Evolutionary conservation across 2,329 filamentous ascomycete genomes (phyloP), one percentile per base, ranked within the genome.

Genomic region (Cladosporium halotolerans): DNA sequence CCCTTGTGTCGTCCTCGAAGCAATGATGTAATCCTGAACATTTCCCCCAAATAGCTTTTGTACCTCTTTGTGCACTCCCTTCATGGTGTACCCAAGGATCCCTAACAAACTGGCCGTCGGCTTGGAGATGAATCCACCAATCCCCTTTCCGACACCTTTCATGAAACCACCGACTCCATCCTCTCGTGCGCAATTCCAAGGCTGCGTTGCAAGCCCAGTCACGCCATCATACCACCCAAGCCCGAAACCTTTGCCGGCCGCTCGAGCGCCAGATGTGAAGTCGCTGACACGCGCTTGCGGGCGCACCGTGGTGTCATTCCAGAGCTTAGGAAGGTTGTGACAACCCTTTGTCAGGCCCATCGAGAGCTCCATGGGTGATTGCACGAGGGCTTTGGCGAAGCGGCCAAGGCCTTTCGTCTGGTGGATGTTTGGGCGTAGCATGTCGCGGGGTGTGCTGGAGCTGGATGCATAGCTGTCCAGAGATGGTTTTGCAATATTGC

Each of bases 61-160:
- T 41, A 89, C 73, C 65, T 88, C 82, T 16, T 83, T 83, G 62
- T 88, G 81, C 1, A 88, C 76, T 2, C 86, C 86, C 63, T 87
- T 84, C 76, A 88, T 83, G 3, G 84, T 79, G 60, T 89, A 89
- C 4, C 83, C 85, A 1, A 85, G 84, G 10, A 89, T 64, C 1
- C 44, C 54, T 11, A 56, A 47, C 11, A 85, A 66, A 10, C 77
- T 85, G 53, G 86, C 86, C 39, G 79, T 79, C 3, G 85, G 84
- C 64, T 92, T 92, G 3, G 88, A 68, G 1, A 89, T 71, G 1
- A 89, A 59, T 0, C 88, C 88, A 2, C 85, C 86, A 39, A 90
- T 78, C 1, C 86, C 87, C 65, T 88, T 90, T 1, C 83, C 86
- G 42, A 90, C 75, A 0, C 88, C 87, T 67, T 89, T 91, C 11